Evolutionary conservation across 2,329 filamentous ascomycete genomes (phyloP).

Genomic region (Penicillium hordei): DNA sequence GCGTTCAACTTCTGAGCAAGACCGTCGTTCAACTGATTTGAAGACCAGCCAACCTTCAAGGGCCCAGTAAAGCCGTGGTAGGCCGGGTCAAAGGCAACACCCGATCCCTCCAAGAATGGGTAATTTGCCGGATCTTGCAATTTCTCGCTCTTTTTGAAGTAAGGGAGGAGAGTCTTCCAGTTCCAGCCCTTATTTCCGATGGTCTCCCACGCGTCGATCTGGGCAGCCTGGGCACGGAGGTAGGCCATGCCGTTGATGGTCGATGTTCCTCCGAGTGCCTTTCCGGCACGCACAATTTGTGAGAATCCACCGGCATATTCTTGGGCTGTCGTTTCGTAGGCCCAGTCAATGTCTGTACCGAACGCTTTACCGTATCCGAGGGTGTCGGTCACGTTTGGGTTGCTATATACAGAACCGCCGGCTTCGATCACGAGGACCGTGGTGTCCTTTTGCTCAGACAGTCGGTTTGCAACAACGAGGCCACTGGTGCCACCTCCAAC

Average conservation of each 20-base stretch:
- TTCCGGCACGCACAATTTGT: conserved; percentile 41
- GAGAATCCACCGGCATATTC: conserved; percentile 33
- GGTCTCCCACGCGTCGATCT: conserved; percentile 40
- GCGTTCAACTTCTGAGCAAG: conserved; percentile 19
- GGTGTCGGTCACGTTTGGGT: conserved; percentile 31
- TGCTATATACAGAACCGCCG: conserved; percentile 29
- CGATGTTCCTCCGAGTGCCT: conserved; percentile 45
- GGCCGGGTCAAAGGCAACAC: conserved; percentile 24
- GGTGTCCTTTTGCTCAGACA: conserved; percentile 31
- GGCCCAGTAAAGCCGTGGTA: conserved; percentile 31
- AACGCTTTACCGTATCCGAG: conserved; percentile 28
- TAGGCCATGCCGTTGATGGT: conserved; percentile 47
- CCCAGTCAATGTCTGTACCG: conserved; percentile 43
- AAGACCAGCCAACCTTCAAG: conserved; percentile 28
- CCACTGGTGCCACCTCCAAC: conserved; percentile 38
- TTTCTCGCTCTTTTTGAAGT: conserved; percentile 31
- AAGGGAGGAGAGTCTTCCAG: conserved; percentile 33
- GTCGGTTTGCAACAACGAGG: conserved; percentile 35
- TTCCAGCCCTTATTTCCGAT: conserved; percentile 33
- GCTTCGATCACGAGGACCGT: conserved; percentile 34
- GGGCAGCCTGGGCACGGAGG: conserved; percentile 34
- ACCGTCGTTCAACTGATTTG: conserved; percentile 21
- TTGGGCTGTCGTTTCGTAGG: conserved; percentile 41
- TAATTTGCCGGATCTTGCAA: conserved; percentile 24
- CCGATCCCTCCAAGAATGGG: conserved; percentile 20